A percentile compares a stretch with the other conserved stretches of the same genome.
Evolutionary conservation across 2,329 filamentous ascomycete species (phyloP).

Genomic region (Pestalotiopsis sp.): DNA sequence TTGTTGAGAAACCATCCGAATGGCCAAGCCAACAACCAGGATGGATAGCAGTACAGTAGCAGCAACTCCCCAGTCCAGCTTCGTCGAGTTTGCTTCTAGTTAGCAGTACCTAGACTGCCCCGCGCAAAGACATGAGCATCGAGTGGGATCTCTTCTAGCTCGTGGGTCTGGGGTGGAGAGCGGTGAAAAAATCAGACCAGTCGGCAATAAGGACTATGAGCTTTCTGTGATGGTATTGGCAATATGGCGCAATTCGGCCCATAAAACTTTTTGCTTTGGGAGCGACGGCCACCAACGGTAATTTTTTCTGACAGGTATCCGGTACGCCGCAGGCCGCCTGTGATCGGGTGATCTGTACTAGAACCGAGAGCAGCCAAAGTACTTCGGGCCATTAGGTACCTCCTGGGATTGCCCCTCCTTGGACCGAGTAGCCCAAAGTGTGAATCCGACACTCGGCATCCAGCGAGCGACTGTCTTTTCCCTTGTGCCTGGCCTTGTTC

Average conservation of each 20-base stretch:
- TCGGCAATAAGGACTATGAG: not conserved
- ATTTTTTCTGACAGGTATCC: not conserved
- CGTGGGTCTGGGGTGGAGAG: slow-evolving; percentile 1
- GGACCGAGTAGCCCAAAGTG: not conserved
- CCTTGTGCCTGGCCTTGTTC: not conserved
- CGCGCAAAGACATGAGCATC: not conserved
- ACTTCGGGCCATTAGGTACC: not conserved
- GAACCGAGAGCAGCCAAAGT: not conserved
- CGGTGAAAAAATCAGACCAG: slow-evolving; percentile 5
- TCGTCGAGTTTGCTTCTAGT: not conserved
- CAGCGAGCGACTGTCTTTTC: not conserved
- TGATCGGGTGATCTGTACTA: no score
- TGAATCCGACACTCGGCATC: slow-evolving; percentile 9
- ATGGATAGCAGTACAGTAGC: not conserved
- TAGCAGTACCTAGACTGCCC: not conserved
- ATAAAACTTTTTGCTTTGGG: slow-evolving; percentile 10
- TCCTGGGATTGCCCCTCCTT: not conserved
- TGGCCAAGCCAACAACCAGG: not conserved
- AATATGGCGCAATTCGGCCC: slow-evolving; percentile 12
- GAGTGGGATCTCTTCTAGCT: not conserved
- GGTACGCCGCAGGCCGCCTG: not conserved
- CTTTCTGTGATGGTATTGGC: not conserved
- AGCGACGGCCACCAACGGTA: not conserved
- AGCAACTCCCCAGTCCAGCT: no score
- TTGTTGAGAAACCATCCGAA: not conserved